Evolutionary conservation across 1,139 yeast species (phyloP).

Genomic region (Suhomyces bokatorum): DNA sequence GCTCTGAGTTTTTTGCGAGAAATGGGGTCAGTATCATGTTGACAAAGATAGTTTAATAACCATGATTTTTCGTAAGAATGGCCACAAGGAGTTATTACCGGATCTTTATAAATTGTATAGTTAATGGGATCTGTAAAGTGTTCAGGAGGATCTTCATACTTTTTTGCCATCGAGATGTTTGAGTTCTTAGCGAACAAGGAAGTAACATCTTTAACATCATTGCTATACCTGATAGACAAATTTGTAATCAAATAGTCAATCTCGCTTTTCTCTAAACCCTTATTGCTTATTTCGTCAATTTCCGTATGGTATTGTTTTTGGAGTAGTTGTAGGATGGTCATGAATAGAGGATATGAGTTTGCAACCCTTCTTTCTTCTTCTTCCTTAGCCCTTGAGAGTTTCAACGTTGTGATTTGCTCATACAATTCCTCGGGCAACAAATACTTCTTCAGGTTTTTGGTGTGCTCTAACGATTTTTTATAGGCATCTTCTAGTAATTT

Average conservation of each 20-base stretch:
- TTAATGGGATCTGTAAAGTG: constrained; percentile 50
- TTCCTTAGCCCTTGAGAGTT: constrained; percentile 16
- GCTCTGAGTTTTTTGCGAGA: constrained; percentile 21
- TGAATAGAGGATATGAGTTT: constrained; percentile 24
- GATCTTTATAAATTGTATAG: constrained; percentile 43
- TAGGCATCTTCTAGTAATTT: constrained; percentile 31
- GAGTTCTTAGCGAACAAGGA: constrained; percentile 26
- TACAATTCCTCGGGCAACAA: constrained; percentile 22
- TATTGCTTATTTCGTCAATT: constrained; percentile 14
- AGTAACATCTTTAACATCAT: constrained; percentile 24
- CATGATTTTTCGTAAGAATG: constrained; percentile 46
- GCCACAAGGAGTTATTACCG: constrained; percentile 52
- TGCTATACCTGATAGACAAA: constrained; percentile 21
- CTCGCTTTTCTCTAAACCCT: constrained; percentile 18
- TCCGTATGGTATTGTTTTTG: constrained; percentile 20
- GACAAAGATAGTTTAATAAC: constrained; percentile 37
- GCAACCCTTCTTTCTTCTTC: constrained; percentile 11
- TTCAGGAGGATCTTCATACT: constrained; percentile 38
- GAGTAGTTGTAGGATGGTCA: constrained; percentile 24
- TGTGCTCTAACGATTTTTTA: constrained; percentile 25
- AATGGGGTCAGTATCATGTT: constrained; percentile 41
- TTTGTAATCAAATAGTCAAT: constrained; percentile 22
- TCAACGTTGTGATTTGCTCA: constrained; percentile 22
- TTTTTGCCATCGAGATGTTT: constrained; percentile 14
- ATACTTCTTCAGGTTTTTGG: constrained; percentile 22